These are phyloP conservation scores for Dictyostelium intermedium DNA, from an alignment of 78 protist genomes.

Conservation along the genomic window DNA sequence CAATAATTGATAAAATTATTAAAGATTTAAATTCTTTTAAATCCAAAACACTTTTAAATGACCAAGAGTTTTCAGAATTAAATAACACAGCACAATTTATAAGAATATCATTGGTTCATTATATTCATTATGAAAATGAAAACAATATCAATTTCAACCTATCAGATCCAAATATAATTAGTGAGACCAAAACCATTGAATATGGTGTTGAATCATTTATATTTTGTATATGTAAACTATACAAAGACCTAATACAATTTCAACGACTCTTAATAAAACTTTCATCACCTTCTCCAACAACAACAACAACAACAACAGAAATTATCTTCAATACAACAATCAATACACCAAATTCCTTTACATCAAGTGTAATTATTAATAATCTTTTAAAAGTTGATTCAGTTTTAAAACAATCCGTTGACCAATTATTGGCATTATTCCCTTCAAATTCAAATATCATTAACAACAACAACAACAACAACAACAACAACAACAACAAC, in stretches of 20 bases:
- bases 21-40: neutral
- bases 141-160: neutral
- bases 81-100: slow-evolving; percentile 39
- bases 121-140: neutral
- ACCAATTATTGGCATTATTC: slow-evolving; percentile 48
- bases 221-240: neutral
- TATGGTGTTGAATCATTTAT: neutral
- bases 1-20: neutral
- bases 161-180: neutral
- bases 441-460: neutral
- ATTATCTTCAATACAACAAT: neutral
- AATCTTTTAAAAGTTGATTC: slow-evolving; percentile 42
- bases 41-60: neutral
- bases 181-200: neutral
- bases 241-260: neutral
- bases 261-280: neutral
- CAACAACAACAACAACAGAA: neutral
- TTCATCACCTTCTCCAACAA: too few relatives aligned
- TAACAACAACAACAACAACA: neutral
- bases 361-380: neutral
- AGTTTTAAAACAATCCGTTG: slow-evolving; percentile 50
- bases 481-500: neutral
- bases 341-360: neutral
- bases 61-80: slow-evolving; percentile 38
- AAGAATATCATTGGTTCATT: slow-evolving; percentile 20